These are phyloP conservation scores for Monosporozyma siamensis DNA, from an alignment of 805 yeast genomes.

Conservation along the genomic window DNA sequence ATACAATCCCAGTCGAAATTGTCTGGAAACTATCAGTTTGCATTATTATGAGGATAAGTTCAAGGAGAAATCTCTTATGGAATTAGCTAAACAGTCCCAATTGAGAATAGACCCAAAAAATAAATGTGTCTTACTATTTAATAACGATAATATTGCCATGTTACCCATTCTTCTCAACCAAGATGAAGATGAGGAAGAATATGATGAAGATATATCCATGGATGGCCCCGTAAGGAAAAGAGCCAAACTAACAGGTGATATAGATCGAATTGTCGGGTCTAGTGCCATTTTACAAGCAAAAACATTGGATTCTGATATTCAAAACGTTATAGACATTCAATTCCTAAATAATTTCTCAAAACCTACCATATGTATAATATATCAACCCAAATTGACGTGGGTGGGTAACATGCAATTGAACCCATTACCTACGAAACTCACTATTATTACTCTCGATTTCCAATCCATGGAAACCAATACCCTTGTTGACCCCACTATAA, in stretches of 20 bases:
- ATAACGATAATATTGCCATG: constrained; percentile 61
- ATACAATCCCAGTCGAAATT: constrained; percentile 51
- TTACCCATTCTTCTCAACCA: constrained; percentile 45
- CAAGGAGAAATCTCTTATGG: constrained; percentile 35
- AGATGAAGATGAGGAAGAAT: constrained; percentile 29
- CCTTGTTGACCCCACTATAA: constrained; percentile 44
- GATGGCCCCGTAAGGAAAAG: constrained; percentile 7
- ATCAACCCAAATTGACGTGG: constrained; percentile 58
- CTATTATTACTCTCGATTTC: constrained; percentile 42
- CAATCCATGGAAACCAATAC: constrained; percentile 16
- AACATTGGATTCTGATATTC: constrained; percentile 46
- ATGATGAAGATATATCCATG: constrained; percentile 27
- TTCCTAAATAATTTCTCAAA: constrained; percentile 69
- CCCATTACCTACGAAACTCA: constrained; percentile 17
- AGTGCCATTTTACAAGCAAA: constrained; percentile 54
- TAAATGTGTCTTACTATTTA: constrained; percentile 47
- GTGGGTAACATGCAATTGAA: constrained; percentile 42
- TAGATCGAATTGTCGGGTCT: constrained; percentile 10
- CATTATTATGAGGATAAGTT: constrained; percentile 79
- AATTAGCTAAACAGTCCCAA: constrained; percentile 31
- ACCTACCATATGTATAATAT: constrained; percentile 69
- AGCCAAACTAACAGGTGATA: constrained; percentile 7
- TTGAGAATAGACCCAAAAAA: constrained; percentile 55
- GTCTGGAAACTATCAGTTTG: constrained; percentile 63
- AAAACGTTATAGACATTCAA: constrained; percentile 58